These are phyloP conservation scores for Scheffersomyces titani DNA, from an alignment of 1,139 yeast species.

Conservation along the genomic window DNA sequence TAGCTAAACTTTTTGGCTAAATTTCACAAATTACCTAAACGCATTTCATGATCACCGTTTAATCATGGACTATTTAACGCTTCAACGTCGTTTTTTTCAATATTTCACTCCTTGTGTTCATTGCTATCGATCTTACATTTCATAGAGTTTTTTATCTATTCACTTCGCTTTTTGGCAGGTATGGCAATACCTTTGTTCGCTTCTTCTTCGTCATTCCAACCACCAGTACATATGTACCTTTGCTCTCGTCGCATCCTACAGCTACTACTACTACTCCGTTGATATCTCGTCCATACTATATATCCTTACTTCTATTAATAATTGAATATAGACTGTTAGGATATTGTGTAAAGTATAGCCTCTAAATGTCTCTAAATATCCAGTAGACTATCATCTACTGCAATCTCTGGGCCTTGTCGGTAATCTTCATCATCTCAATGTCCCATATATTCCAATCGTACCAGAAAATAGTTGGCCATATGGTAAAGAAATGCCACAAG, in stretches of 20 bases:
- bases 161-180: neutral
- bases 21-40: neutral
- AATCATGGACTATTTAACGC: neutral
- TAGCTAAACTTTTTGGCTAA: neutral
- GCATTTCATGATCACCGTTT: neutral
- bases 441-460: conserved; percentile 56
- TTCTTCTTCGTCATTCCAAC: neutral
- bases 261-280: neutral
- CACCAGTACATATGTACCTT: neutral
- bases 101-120: neutral
- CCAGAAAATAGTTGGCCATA: conserved; percentile 46
- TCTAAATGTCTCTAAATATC: neutral
- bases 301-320: neutral
- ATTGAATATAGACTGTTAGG: neutral
- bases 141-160: neutral
- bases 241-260: neutral
- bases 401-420: conserved; percentile 1
- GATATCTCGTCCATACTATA: neutral
- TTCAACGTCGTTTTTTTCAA: neutral
- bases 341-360: neutral
- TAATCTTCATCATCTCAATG: conserved; percentile 34
- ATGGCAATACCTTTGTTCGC: neutral
- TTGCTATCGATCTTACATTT: neutral
- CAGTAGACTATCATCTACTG: neutral
- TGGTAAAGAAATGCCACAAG: conserved; percentile 47